Base-by-base conservation (phyloP, 225 moss, liverwort and hornwort species). In the Polytrichum commune region DNA sequence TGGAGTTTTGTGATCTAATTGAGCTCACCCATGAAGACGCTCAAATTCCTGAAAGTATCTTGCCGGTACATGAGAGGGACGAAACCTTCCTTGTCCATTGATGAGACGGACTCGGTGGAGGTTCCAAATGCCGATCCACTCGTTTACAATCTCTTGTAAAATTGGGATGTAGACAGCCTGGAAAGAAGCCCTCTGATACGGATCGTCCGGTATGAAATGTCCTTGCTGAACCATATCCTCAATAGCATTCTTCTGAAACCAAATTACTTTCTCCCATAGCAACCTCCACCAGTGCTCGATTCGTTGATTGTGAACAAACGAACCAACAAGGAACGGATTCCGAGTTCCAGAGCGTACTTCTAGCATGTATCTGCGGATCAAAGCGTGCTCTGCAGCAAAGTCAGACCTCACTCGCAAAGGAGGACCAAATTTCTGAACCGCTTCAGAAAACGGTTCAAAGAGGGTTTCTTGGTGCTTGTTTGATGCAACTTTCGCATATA, bases 261-360 rank as follows among this genome's bases (percentile, higher is more conserved):
- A 56, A n/a, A 56, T 56, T 56, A 56, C 3, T 56, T 56, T 56
- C 56, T 56, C 56, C 68, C 68, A 53, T 7, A 68, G 0, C 23
- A 18, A 23, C 68, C 68, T 46, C 68, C 68, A 68, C 13, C 13
- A 68, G 24, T 68, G 35, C 20, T 68, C 68, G 7, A 68, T 68
- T 6, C 68, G 19, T 32, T 68, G 68, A 53, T 68, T 68, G 54
- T 68, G 68, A 5, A 68, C 68, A 53, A 2, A 68, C 10, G 68
- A 5, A 24, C 68, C 68, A n/a, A 20, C 19, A 0, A 46, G 22
- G 22, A 46, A 68, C 9, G 68, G 1, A 18, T 68, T 68, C 4
- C 6, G 8, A 7, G 27, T 32, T 6, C 27, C 53, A 20, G 23
- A 22, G 1, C 68, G 20, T 46, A 16, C 54, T 8, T 46, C 46